A percentile compares a stretch with the other conserved stretches of the same genome.
These are phyloP conservation scores for Tetrahymena elliotti DNA, from an alignment of 73 alveolate genomes.

Conservation along the genomic window DNA sequence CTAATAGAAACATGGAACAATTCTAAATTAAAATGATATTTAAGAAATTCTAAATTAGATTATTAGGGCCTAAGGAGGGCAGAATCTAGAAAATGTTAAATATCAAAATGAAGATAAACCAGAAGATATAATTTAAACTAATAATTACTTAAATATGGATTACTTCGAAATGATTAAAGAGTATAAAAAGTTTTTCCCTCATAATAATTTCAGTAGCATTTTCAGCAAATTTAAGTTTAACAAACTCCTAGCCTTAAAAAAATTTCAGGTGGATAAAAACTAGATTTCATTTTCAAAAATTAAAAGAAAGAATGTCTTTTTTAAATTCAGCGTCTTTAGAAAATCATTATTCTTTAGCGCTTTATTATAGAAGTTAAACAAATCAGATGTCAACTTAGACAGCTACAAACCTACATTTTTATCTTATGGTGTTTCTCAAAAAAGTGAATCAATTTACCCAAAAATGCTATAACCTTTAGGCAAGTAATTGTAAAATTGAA, in stretches of 20 bases:
- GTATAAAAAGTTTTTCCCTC: background rate
- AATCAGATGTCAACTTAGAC: background rate
- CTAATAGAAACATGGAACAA: background rate
- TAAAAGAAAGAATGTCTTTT: background rate
- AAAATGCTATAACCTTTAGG: background rate
- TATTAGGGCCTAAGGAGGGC: background rate
- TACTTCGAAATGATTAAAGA: background rate
- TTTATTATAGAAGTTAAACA: background rate
- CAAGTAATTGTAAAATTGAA: background rate
- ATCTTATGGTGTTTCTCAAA: background rate
- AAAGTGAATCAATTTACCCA: background rate
- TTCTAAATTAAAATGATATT: background rate
- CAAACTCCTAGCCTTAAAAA: background rate
- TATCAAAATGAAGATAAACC: background rate
- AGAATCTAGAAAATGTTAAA: no score
- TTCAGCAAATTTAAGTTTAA: background rate
- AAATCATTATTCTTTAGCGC: background rate
- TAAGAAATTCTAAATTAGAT: background rate
- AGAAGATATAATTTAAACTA: background rate
- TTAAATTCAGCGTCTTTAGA: background rate
- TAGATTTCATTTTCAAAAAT: background rate
- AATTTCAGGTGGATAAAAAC: background rate
- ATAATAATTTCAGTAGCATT: background rate
- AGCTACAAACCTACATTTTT: background rate
- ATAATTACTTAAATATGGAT: background rate